Evolutionary conservation across 495 filamentous ascomycete species (phyloP).

Genomic region (Penicillium canariense): DNA sequence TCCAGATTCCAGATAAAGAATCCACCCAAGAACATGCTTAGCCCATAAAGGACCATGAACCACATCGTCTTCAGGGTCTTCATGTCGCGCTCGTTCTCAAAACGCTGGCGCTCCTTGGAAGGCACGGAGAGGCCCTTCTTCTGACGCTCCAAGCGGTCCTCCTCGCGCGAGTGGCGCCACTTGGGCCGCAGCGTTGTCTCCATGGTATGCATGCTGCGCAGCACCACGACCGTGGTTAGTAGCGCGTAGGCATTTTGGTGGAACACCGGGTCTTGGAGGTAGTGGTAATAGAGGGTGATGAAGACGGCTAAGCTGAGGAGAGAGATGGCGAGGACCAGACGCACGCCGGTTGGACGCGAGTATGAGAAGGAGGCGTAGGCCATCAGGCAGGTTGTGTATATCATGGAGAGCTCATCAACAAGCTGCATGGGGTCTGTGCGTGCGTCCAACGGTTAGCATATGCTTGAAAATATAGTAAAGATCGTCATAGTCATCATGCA

Average conservation of each 20-base stretch:
- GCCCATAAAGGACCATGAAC: constrained; percentile 66
- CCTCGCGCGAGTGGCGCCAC: constrained; percentile 44
- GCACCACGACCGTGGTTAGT: constrained; percentile 73
- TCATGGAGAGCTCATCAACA: constrained; percentile 95
- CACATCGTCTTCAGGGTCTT: constrained; percentile 72
- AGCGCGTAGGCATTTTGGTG: constrained; percentile 87
- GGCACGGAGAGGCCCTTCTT: constrained; percentile 41
- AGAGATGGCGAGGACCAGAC: constrained; percentile 56
- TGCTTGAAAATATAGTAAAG: neutral
- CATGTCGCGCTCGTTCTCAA: constrained; percentile 52
- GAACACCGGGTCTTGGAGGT: constrained; percentile 87
- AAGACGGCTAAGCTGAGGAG: constrained; percentile 66
- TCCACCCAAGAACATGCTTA: constrained; percentile 75
- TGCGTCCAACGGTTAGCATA: constrained; percentile 14
- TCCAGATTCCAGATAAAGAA: constrained; percentile 89
- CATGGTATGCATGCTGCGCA: constrained; percentile 88
- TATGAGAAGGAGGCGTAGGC: constrained; percentile 83
- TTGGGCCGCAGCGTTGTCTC: constrained; percentile 68
- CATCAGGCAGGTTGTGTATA: constrained; percentile 96
- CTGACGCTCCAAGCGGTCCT: constrained; percentile 39
- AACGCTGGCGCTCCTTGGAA: constrained; percentile 41
- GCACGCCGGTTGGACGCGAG: constrained; percentile 53
- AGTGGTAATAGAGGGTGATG: constrained; percentile 91
- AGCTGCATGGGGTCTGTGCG: constrained; percentile 90
- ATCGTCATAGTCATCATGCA: neutral